These are phyloP conservation scores for Scutellaria barbata DNA, from an alignment of 257 asterid species.

Conservation along the genomic window DNA sequence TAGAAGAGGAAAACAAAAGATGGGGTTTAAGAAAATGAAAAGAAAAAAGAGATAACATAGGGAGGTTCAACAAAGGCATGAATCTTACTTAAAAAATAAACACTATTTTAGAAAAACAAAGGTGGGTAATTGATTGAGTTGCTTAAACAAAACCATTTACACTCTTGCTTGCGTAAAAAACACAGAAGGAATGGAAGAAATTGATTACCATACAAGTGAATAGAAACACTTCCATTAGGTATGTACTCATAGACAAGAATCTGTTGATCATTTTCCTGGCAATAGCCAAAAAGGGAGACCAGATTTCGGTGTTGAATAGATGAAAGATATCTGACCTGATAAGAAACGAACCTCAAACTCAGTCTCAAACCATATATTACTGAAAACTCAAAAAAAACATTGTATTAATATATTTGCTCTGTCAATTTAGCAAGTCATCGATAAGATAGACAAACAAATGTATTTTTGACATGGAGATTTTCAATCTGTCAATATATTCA, in stretches of 20 bases:
- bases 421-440: slow-evolving; percentile 22
- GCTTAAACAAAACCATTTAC: slow-evolving; percentile 19
- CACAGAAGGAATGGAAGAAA: slow-evolving; percentile 29
- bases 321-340: slow-evolving; percentile 87
- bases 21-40: not conserved
- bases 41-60: too few relatives aligned
- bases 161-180: slow-evolving; percentile 1
- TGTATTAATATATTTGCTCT: slow-evolving; percentile 1
- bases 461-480: not conserved
- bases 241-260: slow-evolving; percentile 89
- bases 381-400: slow-evolving; percentile 30
- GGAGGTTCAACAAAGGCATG: slow-evolving; percentile 21
- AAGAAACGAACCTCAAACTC: slow-evolving; percentile 44
- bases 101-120: slow-evolving; percentile 17
- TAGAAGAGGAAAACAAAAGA: slow-evolving; percentile 5
- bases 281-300: slow-evolving; percentile 83
- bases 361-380: slow-evolving; percentile 29
- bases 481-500: not conserved
- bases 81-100: slow-evolving; percentile 1
- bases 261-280: slow-evolving; percentile 88
- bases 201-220: slow-evolving; percentile 82
- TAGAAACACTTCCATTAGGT: slow-evolving; percentile 91
- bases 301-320: slow-evolving; percentile 86
- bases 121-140: not conserved
- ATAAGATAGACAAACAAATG: slow-evolving; percentile 13